A percentile compares a stretch with the other conserved stretches of the same genome.
Conservation (phyloP, 495 filamentous ascomycete species). For the Friedmanniomyces simplex region DNA sequence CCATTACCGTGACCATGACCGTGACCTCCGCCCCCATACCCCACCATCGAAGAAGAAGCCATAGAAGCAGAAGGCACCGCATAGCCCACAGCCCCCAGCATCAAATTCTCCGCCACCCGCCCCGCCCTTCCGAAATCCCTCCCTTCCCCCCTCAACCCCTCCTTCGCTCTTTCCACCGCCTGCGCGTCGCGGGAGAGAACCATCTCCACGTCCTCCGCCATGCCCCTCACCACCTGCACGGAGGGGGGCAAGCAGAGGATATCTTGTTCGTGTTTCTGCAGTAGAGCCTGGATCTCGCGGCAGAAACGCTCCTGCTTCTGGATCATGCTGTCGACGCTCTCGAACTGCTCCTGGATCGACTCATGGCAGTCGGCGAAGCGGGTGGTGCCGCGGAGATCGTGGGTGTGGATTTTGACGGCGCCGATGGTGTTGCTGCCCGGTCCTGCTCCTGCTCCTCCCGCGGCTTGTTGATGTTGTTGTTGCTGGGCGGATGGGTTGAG, state of each 20-base stretch:
- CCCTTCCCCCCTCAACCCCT: constrained; percentile 54
- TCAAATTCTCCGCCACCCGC: constrained; percentile 46
- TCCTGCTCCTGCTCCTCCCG: constrained; percentile 6
- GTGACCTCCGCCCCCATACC: too few relatives aligned
- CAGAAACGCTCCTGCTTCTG: constrained; percentile 53
- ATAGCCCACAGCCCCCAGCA: constrained; percentile 22
- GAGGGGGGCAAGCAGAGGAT: constrained; percentile 59
- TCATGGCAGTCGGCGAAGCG: constrained; percentile 82
- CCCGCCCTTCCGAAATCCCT: constrained; percentile 64
- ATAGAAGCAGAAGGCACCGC: neutral
- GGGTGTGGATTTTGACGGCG: constrained; percentile 66
- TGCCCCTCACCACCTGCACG: constrained; percentile 60
- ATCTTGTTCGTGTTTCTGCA: constrained; percentile 54
- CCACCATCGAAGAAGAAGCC: neutral
- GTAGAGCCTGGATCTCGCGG: constrained; percentile 47
- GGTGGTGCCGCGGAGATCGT: constrained; percentile 70
- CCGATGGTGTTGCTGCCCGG: constrained; percentile 42
- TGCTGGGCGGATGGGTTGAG: neutral
- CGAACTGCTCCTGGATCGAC: constrained; percentile 66
- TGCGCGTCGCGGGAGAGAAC: constrained; percentile 62
- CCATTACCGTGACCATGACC: too few relatives aligned
- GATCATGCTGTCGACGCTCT: constrained; percentile 62
- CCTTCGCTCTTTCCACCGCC: constrained; percentile 56
- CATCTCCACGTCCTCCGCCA: constrained; percentile 61
- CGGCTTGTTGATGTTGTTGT: neutral